A percentile compares a stretch with the other conserved stretches of the same genome.
These are phyloP conservation scores for Dothideomycetes sp. DNA, from an alignment of 2,329 filamentous ascomycete genomes.

Conservation along the genomic window DNA sequence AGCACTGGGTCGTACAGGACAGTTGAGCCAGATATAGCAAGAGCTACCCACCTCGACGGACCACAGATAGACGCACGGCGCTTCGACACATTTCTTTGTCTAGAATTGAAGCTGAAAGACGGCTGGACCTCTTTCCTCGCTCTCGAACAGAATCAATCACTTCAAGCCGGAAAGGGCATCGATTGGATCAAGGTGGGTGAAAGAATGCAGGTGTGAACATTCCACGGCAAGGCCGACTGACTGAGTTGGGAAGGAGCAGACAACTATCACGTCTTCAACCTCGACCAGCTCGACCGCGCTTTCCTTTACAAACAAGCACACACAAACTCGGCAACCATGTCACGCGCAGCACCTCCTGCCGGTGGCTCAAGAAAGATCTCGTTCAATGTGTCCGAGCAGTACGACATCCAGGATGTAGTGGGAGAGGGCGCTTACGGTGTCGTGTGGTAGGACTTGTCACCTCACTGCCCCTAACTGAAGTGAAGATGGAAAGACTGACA, in stretches of 20 bases:
- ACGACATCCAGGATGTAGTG: slow-evolving; percentile 98
- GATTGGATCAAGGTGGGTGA: slow-evolving; percentile 3
- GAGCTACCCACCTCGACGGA: too few species aligned
- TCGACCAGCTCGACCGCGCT: too few species aligned
- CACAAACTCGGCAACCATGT: slow-evolving; percentile 17
- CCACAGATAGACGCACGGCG: too few species aligned
- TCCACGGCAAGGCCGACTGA: slow-evolving; percentile 1
- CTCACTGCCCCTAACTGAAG: too few species aligned
- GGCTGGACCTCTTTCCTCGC: slow-evolving; percentile 9
- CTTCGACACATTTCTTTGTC: too few species aligned
- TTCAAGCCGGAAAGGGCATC: slow-evolving; percentile 2
- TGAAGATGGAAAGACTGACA: slow-evolving; percentile 11
- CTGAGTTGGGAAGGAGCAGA: background rate
- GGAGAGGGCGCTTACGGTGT: slow-evolving; percentile 98
- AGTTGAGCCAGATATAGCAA: too few species aligned
- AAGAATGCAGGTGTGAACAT: background rate
- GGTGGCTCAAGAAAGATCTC: slow-evolving; percentile 80
- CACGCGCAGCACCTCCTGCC: slow-evolving; percentile 23
- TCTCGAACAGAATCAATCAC: too few species aligned
- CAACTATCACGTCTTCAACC: background rate
- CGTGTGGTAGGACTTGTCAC: slow-evolving; percentile 94
- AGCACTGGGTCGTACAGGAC: too few species aligned
- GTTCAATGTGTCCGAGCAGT: slow-evolving; percentile 99
- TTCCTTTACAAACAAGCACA: background rate
- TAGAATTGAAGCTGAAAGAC: slow-evolving; percentile 10